Evolutionary conservation across 169 alveolate species (phyloP), one percentile per base, ranked within the genome.

Genomic region (Eimeria necatrix): DNA sequence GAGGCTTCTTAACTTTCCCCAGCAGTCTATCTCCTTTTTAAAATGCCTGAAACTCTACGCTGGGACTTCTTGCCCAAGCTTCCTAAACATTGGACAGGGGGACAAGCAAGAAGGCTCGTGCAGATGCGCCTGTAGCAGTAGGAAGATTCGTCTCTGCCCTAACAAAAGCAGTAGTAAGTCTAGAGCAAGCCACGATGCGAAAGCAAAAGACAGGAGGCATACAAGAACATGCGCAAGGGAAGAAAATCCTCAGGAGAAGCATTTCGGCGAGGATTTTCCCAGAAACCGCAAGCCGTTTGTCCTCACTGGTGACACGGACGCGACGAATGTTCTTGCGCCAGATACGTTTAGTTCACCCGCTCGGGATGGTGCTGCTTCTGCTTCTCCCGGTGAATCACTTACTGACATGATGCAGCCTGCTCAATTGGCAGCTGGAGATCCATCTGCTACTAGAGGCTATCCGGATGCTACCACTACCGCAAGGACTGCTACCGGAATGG

Each of bases 1-100:
- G 22, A 46, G 80, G 61, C 64, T 85, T 10, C 70, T 85, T 7
- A 59, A 61, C 68, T 85, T 85, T n/a, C 93, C 61, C 64, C 32
- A 48, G 56, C 70, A 73, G 56, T 59, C 73, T 3, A 60, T 85
- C 49, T 61, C 56, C 12, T 61, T 10, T 48, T 60, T 85, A 18
- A 12, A 80, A 60, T 61, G 93, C 48, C 3, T 85, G 53, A 18
- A 73, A n/a, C 93, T 85, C 18, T 20, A 73, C 84, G 86, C 26
- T 48, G 73, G 41, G 80, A 26, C 60, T 2, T 6, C 73, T 0
- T 41, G 46, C 22, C 48, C 86, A 76, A 46, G 46, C 64, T 16
- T 48, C 48, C 48, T 2, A 32, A 16, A 76, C 5, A 48, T 61
- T 48, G 64, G 51, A 5, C 64, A n/a, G 3, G 4, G 64, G 26